Conservation (phyloP, 2,329 filamentous ascomycete genomes). For the Colletotrichum salicis region DNA sequence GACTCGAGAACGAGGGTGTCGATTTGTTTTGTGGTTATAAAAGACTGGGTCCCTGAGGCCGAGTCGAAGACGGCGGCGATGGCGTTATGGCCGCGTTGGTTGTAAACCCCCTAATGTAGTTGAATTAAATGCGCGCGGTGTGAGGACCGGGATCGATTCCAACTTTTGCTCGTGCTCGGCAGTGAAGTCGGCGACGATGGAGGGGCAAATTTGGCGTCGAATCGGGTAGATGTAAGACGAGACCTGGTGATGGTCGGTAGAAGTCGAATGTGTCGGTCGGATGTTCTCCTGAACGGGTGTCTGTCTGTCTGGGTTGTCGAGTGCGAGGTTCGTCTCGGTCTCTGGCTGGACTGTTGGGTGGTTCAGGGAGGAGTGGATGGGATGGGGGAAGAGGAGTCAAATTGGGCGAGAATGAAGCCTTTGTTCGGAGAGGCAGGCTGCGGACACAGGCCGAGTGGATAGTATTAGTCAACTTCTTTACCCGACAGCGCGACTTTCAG, state of each 20-base stretch:
- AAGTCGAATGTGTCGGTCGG: background rate
- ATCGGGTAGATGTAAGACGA: constrained; percentile 1
- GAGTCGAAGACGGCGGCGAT: constrained; percentile 17
- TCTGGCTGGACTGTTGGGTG: constrained; percentile 17
- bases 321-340: constrained; percentile 9
- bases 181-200: constrained; percentile 6
- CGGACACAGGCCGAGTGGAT: constrained; percentile 33
- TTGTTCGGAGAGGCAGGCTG: constrained; percentile 31
- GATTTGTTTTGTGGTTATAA: constrained; percentile 29
- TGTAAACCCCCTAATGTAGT: constrained; percentile 7
- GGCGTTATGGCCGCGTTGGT: constrained; percentile 16
- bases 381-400: constrained; percentile 34
- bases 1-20: constrained; percentile 22
- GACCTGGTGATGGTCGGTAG: background rate
- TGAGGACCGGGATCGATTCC: constrained; percentile 12
- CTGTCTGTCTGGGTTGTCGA: background rate
- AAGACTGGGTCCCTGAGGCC: constrained; percentile 11
- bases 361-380: constrained; percentile 33
- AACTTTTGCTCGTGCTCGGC: constrained; percentile 19
- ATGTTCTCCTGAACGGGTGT: background rate
- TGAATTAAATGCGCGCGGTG: constrained; percentile 14
- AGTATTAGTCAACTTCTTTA: constrained; percentile 36
- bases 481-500: constrained; percentile 32
- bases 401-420: constrained; percentile 35
- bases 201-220: constrained; percentile 13